A percentile compares a stretch with the other conserved stretches of the same genome.
Evolutionary conservation across 1,284 basidiomycete genomes (phyloP).

Genomic region (Exobasidium rhododendri): DNA sequence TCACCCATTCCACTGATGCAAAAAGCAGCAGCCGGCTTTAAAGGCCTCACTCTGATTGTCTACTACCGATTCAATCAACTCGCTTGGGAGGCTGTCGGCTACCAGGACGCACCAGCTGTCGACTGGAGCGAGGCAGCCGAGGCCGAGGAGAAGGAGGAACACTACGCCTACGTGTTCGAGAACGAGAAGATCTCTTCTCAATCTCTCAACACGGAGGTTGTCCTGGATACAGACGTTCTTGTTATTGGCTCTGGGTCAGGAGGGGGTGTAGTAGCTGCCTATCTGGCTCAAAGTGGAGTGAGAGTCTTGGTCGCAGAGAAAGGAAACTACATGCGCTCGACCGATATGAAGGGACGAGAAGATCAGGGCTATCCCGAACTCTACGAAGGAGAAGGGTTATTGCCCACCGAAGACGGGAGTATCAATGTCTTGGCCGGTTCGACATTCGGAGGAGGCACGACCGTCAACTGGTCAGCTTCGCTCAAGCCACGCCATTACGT

Average conservation of each 20-base stretch:
- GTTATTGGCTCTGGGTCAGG: constrained; percentile 59
- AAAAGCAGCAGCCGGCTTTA: constrained; percentile 45
- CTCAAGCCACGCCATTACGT: constrained; percentile 56
- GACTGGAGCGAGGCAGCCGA: constrained; percentile 36
- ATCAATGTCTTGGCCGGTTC: constrained; percentile 56
- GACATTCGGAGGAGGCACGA: constrained; percentile 58
- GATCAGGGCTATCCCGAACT: constrained; percentile 53
- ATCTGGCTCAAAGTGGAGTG: constrained; percentile 54
- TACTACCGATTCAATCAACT: constrained; percentile 44
- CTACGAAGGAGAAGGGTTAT: constrained; percentile 56
- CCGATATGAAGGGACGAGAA: constrained; percentile 53
- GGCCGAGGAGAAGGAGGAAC: constrained; percentile 21
- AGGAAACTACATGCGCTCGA: constrained; percentile 55
- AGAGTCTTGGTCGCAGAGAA: constrained; percentile 58
- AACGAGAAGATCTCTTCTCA: constrained; percentile 42
- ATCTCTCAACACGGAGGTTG: constrained; percentile 24
- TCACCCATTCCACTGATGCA: constrained; percentile 42
- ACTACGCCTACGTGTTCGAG: constrained; percentile 45
- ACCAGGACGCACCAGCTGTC: constrained; percentile 35
- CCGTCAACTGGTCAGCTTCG: constrained; percentile 59
- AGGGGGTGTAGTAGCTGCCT: constrained; percentile 55
- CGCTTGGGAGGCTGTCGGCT: constrained; percentile 50
- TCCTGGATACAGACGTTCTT: constrained; percentile 49
- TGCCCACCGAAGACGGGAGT: constrained; percentile 55
- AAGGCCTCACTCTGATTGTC: constrained; percentile 38